Conservation (phyloP, 352 stramenopile species). For the Sclerospora graminicola region DNA sequence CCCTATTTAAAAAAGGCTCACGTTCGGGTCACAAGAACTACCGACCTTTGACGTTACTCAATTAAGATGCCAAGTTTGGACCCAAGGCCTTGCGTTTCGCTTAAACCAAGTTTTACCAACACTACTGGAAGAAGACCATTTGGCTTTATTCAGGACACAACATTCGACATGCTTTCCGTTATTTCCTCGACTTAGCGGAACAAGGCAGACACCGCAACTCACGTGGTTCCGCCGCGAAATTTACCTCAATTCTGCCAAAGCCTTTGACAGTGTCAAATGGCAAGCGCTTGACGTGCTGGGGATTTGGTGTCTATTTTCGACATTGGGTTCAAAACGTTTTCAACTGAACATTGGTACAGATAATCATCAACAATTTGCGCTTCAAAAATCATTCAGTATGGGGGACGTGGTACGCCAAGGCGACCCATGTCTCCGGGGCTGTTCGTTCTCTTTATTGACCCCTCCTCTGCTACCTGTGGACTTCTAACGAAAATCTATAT, state of each 20-base stretch:
- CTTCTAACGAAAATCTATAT: neutral
- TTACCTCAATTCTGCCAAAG: constrained; percentile 1
- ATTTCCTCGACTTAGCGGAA: neutral
- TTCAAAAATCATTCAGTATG: no score
- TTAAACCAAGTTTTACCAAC: neutral
- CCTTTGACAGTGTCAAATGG: constrained; percentile 6
- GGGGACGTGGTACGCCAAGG: no score
- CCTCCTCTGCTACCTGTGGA: neutral
- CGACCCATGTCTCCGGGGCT: no score
- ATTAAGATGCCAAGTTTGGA: neutral
- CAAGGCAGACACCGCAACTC: neutral
- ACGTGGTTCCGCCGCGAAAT: neutral
- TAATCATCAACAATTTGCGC: no score
- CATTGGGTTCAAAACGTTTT: no score
- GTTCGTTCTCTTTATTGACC: no score
- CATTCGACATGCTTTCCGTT: neutral
- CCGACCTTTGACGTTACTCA: neutral
- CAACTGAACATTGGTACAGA: no score
- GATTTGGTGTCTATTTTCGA: neutral
- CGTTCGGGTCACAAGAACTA: neutral
- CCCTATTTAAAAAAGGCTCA: neutral
- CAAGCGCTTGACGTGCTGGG: constrained; percentile 1
- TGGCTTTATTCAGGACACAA: neutral
- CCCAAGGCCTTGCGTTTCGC: neutral
- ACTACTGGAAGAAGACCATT: neutral